Evolutionary conservation across 176 grass and related monocot species (phyloP), one percentile per base, ranked within the genome.

Genomic region (Oryza meridionalis): DNA sequence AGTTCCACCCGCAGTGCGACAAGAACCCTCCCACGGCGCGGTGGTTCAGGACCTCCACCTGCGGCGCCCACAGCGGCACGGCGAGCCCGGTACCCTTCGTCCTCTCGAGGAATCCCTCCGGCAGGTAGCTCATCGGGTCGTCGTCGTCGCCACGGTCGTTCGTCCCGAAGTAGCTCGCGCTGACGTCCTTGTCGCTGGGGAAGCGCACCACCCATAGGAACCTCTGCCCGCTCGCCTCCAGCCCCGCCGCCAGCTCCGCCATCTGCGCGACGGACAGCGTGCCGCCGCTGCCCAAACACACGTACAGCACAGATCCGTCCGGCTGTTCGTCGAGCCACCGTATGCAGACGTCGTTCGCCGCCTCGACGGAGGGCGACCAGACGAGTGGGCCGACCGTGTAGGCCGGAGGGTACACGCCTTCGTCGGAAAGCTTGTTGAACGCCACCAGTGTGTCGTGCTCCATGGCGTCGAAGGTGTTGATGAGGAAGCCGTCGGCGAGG

Each of bases 291-390:
- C 33, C 33, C 4, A 40, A 84, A 14, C 70, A 14, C 70, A 94
- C 84, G 70, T 89, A 94, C 26, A 94, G 11, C 25, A 92, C 92
- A 1, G 95, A 97, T 1, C 17, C 21, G 4, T 32, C 64, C 12
- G 88, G 88, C 70, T 97, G 95, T 33, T 69, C 55, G 76, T 92
- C 95, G 21, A 97, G 82, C 95, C 95, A 97, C 65, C 72, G 58
- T 19, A 92, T 2, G 35, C 95, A 91, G 32, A 43, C 6, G 16
- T 73, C 35, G 43, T 84, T 47, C 7, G 33, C 0, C 0, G 0
- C 21, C 21, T 77, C 37, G 6, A 67, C 26, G 0, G 16, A 51
- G 67, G 31, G 37, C 17, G 76, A 7, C 0, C 77, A 76, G 53
- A 81, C 69, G 47, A 91, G 58, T 0, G 92, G 92, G 2, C 90